Conservation (phyloP, 306 rosid genomes). For the Prinsepia uniflora region DNA sequence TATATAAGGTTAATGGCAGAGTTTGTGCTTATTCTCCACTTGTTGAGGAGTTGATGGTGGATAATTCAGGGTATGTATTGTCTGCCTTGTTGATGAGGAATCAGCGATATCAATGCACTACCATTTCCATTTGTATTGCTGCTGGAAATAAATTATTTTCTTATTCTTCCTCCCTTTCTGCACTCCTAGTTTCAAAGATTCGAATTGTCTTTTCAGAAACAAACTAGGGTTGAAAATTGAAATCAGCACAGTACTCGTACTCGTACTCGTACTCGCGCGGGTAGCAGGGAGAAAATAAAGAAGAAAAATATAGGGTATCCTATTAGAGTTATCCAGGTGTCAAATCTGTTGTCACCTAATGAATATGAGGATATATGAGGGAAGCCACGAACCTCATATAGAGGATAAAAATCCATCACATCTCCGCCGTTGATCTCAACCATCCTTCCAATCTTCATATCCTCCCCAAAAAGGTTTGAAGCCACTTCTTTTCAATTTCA, state of each 20-base stretch:
- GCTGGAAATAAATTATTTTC: neutral
- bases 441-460: slow-evolving; percentile 16
- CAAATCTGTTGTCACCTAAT: slow-evolving; percentile 20
- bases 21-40: neutral
- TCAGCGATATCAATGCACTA: slow-evolving; percentile 22
- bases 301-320: neutral
- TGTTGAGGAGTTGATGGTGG: slow-evolving; percentile 2
- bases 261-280: no score
- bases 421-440: slow-evolving; percentile 9
- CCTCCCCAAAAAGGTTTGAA: neutral
- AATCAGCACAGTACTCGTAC: no score
- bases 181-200: no score
- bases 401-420: slow-evolving; percentile 9
- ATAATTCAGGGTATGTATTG: neutral
- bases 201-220: no score
- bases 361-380: slow-evolving; percentile 23
- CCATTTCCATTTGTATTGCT: slow-evolving; percentile 13
- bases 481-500: neutral
- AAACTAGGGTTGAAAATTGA: no score
- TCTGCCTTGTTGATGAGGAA: neutral
- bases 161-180: no score
- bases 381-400: slow-evolving; percentile 20
- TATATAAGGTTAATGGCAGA: slow-evolving; percentile 6
- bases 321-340: slow-evolving; percentile 34
- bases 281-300: neutral